Conservation (phyloP, 768 basidiomycete species). For the Suillus tomentosus region DNA sequence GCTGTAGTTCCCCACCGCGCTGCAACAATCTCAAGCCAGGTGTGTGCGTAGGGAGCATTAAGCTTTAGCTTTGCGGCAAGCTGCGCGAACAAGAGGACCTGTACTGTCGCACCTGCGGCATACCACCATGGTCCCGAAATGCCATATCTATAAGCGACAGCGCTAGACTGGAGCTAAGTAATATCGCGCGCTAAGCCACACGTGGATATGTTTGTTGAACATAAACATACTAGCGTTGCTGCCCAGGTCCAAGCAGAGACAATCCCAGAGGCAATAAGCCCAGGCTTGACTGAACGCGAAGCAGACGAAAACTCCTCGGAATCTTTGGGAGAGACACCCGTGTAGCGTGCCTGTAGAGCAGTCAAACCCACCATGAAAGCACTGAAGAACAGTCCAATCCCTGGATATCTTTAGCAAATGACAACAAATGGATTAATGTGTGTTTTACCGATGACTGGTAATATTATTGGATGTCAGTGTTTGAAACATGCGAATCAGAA, state of each 20-base stretch:
- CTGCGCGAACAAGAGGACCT: conserved; percentile 89
- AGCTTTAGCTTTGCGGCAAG: conserved; percentile 90
- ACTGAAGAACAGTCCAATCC: conserved; percentile 88
- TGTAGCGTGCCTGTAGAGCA: conserved; percentile 82
- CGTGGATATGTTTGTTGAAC: neutral
- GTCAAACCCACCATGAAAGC: conserved; percentile 79
- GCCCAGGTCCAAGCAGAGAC: conserved; percentile 95
- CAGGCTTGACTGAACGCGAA: conserved; percentile 84
- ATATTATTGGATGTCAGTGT: conserved; percentile 2
- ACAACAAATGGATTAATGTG: conserved; percentile 4
- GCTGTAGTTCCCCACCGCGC: conserved; percentile 78
- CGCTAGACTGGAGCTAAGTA: conserved; percentile 71
- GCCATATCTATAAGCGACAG: conserved; percentile 83
- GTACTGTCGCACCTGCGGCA: conserved; percentile 85
- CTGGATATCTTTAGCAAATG: conserved; percentile 36
- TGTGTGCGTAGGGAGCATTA: conserved; percentile 86
- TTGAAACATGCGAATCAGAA: conserved; percentile 6
- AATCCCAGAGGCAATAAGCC: conserved; percentile 90
- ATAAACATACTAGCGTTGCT: conserved; percentile 59
- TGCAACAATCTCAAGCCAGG: conserved; percentile 86
- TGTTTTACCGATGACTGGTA: conserved; percentile 52
- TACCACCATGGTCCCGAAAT: conserved; percentile 92
- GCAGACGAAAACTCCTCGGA: conserved; percentile 86
- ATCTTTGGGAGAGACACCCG: conserved; percentile 72
- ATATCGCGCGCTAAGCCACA: conserved; percentile 6